Conservation (phyloP, 169 alveolate species). For the Plasmodium ovale region DNA sequence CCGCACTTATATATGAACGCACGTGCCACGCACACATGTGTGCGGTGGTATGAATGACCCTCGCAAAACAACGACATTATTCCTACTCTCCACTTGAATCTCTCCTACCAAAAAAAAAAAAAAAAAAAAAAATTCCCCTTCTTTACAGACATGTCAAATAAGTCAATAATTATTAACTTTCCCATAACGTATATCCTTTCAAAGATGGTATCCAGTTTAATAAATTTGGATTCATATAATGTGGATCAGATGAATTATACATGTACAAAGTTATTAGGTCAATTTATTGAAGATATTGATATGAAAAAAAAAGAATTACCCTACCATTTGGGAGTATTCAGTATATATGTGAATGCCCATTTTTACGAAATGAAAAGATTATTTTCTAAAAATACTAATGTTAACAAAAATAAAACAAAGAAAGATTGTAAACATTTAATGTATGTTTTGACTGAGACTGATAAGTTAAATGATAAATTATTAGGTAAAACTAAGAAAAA, state of each 20-base stretch:
- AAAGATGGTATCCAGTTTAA: not conserved
- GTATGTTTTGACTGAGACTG: not conserved
- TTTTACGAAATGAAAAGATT: not conserved
- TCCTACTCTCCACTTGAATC: no score
- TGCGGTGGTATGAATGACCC: no score
- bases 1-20: no score
- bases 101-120: no score
- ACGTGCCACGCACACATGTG: no score
- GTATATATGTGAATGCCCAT: not conserved
- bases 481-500: not conserved
- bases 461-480: not conserved
- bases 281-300: not conserved
- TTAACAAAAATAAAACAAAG: not conserved
- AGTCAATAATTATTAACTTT: constrained; percentile 8
- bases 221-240: not conserved
- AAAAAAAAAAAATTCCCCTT: not conserved
- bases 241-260: not conserved
- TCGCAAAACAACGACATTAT: no score
- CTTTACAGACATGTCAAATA: not conserved
- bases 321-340: not conserved
- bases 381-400: not conserved
- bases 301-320: not conserved
- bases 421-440: not conserved
- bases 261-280: not conserved
- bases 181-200: constrained; percentile 52